These are phyloP conservation scores for Papiliotrema flavescens DNA, from an alignment of 1,284 basidiomycete species.

Conservation along the genomic window DNA sequence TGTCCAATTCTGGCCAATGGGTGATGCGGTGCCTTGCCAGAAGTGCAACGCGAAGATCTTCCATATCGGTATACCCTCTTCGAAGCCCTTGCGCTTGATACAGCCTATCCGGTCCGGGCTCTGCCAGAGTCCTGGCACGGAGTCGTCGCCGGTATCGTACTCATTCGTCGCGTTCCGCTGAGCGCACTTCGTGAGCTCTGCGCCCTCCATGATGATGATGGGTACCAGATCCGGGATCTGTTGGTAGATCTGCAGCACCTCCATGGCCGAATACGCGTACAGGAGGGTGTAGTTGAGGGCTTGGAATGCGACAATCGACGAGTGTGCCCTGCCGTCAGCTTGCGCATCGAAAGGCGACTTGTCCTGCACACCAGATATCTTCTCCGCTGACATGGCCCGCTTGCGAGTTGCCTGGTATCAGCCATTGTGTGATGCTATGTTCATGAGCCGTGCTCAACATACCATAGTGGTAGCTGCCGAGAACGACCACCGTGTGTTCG, in stretches of 20 bases:
- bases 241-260: conserved; percentile 27
- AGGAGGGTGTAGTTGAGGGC: conserved; percentile 26
- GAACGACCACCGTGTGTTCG: conserved; percentile 27
- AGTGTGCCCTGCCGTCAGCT: conserved; percentile 11
- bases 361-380: conserved; percentile 28
- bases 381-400: conserved; percentile 20
- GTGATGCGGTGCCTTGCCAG: conserved; percentile 29
- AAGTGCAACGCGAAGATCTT: conserved; percentile 42
- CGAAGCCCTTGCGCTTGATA: conserved; percentile 15
- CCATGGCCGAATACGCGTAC: conserved; percentile 18
- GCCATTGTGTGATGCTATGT: not conserved
- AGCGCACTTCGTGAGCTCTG: conserved; percentile 9
- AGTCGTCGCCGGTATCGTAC: conserved; percentile 2
- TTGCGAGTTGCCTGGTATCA: conserved; percentile 3
- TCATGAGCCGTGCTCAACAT: not conserved
- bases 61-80: conserved; percentile 42
- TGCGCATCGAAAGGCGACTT: not conserved
- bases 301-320: conserved; percentile 17
- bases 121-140: conserved; percentile 9
- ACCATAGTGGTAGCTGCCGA: conserved; percentile 30
- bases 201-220: conserved; percentile 20
- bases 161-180: conserved; percentile 5
- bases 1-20: conserved; percentile 40
- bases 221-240: conserved; percentile 27
- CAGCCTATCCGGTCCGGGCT: conserved; percentile 10